Evolutionary conservation across 2,329 filamentous ascomycete genomes (phyloP).

Genomic region (Neonectria faginata): DNA sequence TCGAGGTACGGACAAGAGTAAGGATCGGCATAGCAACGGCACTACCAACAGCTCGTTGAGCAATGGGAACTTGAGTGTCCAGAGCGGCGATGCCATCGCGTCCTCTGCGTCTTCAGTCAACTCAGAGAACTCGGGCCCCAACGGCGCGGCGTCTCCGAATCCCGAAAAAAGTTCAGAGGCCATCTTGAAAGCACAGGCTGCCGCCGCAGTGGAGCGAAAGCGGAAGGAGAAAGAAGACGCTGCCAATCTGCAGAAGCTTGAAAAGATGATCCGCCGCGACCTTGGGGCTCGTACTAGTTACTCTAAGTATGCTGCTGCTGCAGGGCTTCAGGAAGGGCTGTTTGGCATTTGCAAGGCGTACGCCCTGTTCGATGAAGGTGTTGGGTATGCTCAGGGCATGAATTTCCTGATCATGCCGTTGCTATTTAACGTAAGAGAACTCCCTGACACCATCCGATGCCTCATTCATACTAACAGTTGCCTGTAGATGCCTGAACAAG

Average conservation of each 20-base stretch:
- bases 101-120: slow-evolving; percentile 89
- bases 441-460: too few relatives aligned
- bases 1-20: slow-evolving; percentile 85
- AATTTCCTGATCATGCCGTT: slow-evolving; percentile 98
- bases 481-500: slow-evolving; percentile 89
- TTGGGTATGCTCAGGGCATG: slow-evolving; percentile 98
- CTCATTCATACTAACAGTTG: slow-evolving; percentile 21
- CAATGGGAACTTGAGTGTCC: slow-evolving; percentile 67
- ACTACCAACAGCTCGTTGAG: slow-evolving; percentile 64
- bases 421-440: slow-evolving; percentile 81
- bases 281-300: slow-evolving; percentile 93
- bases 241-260: slow-evolving; percentile 80
- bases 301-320: slow-evolving; percentile 92
- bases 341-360: slow-evolving; percentile 98
- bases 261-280: slow-evolving; percentile 92
- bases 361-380: slow-evolving; percentile 91
- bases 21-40: slow-evolving; percentile 68
- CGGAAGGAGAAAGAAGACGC: slow-evolving; percentile 84
- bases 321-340: slow-evolving; percentile 90
- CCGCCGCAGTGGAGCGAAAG: slow-evolving; percentile 74
- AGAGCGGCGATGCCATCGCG: slow-evolving; percentile 71
- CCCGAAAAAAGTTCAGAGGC: slow-evolving; percentile 72
- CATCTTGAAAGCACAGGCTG: slow-evolving; percentile 73
- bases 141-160: slow-evolving; percentile 67
- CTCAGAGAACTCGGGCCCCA: slow-evolving; percentile 77